Evolutionary conservation across 1,139 yeast genomes (phyloP).

Genomic region (Candida sp.): DNA sequence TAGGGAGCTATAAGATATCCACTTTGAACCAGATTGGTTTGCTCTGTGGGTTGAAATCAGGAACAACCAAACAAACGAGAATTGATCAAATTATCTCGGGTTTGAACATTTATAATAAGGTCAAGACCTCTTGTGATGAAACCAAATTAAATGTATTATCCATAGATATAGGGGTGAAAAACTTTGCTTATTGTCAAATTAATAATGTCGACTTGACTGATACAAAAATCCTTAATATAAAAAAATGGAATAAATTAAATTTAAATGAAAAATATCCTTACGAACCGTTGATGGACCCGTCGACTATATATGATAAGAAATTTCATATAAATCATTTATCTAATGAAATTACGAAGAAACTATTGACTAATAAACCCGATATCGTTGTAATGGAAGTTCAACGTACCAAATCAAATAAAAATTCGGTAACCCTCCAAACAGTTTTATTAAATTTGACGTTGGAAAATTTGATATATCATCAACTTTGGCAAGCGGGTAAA

Average conservation of each 20-base stretch:
- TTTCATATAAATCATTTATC: constrained; percentile 24
- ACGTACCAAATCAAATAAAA: constrained; percentile 33
- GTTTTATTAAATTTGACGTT: constrained; percentile 33
- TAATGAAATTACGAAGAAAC: constrained; percentile 11
- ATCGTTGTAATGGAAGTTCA: constrained; percentile 35
- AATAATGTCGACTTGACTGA: constrained; percentile 10
- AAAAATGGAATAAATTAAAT: constrained; percentile 30
- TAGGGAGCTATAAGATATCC: constrained; percentile 11
- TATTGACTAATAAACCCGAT: constrained; percentile 11
- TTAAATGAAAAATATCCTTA: constrained; percentile 10
- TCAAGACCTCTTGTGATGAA: constrained; percentile 7
- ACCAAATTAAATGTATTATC: constrained; percentile 19
- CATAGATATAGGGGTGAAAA: constrained; percentile 41
- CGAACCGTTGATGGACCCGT: constrained; percentile 7
- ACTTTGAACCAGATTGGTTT: constrained; percentile 29
- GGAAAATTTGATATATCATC: constrained; percentile 27
- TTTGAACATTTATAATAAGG: constrained; percentile 14
- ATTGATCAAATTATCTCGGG: constrained; percentile 21
- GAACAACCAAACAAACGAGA: constrained; percentile 24
- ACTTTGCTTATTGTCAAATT: constrained; percentile 36
- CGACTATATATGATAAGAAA: constrained; percentile 20
- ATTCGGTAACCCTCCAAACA: constrained; percentile 35
- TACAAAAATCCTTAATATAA: constrained; percentile 7
- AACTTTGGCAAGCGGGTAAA: constrained; percentile 7
- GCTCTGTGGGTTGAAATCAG: constrained; percentile 29